Base-by-base conservation (phyloP, 768 basidiomycete genomes). In the Kwoniella heveanensis region DNA sequence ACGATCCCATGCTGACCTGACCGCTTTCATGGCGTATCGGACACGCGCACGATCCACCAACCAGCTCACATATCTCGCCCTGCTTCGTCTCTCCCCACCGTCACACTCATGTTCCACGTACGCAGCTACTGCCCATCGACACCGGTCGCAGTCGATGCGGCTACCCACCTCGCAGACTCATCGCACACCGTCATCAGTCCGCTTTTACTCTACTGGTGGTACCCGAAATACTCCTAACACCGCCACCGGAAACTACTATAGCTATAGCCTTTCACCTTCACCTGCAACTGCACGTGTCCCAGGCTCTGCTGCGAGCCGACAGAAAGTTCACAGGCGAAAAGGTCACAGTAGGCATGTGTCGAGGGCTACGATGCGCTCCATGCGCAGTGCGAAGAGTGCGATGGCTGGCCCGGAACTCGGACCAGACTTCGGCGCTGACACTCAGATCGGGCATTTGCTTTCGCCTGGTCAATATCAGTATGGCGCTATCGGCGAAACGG, bases 41-140 rank as follows among this genome's bases (percentile, higher is more conserved):
- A n/a, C n/a, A n/a, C n/a, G n/a, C n/a, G 39, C 1, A 36, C n/a
- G 24, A 52, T 32, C 13, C 22, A 4, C 27, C 13, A 32, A 4
- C 27, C 21, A 75, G 73, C 53, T 75, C 25, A 26, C 53, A 17
- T 75, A 66, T 37, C 58, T 75, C 29, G 48, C 69, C 50, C 60
- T 72, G 17, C 73, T 75, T 19, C 70, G 73, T 17, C 68, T 75
- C 22, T 75, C 71, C 1, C 73, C 73, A 1, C 54, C 57, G 12
- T n/a, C 49, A 19, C 32, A n/a, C n/a, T n/a, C 55, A 17, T 55
- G 62, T 26, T 27, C 61, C 27, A 22, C 55, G 27, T 52, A 64
- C 26, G 58, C 70, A 1, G 36, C 10, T 60, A 67, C 8, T 29
- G 19, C 26, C 36, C 59, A 50, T 24, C 49, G 60, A 0, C 62